phyloP scores from a whole-genome alignment of 2,329 filamentous ascomycete genomes.

The Aspergillus latus region DNA sequence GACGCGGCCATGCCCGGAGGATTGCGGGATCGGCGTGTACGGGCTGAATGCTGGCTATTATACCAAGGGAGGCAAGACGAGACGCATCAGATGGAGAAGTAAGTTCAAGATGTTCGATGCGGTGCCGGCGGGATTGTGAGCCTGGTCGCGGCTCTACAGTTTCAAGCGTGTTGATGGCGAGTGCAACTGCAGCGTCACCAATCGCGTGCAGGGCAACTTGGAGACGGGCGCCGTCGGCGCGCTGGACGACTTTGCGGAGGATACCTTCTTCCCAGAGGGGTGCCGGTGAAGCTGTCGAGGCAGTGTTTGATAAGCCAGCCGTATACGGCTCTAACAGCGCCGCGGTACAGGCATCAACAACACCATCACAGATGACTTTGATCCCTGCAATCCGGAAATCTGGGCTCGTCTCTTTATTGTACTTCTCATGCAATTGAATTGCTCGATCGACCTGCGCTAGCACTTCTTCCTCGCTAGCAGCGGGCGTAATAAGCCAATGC shows the following conservation, averaged over 20 bases:
- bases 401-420: conserved; percentile 42
- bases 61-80: conserved; percentile 46
- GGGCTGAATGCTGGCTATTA: conserved; percentile 43
- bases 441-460: conserved; percentile 48
- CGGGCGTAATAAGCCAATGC: conserved; percentile 50
- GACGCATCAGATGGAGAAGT: conserved; percentile 48
- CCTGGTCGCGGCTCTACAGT: conserved; percentile 25
- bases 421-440: conserved; percentile 41
- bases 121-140: conserved; percentile 39
- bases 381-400: conserved; percentile 49
- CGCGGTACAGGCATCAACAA: conserved; percentile 48
- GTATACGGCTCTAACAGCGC: conserved; percentile 32
- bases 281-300: conserved; percentile 27
- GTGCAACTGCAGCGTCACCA: conserved; percentile 48
- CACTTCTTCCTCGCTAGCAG: conserved; percentile 37
- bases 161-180: conserved; percentile 45
- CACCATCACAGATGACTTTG: conserved; percentile 52
- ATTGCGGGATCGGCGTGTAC: conserved; percentile 47
- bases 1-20: conserved; percentile 46
- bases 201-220: conserved; percentile 55
- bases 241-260: conserved; percentile 44
- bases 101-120: conserved; percentile 54
- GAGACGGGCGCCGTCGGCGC: conserved; percentile 44
- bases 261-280: conserved; percentile 47
- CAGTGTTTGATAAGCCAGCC: conserved; percentile 13